Evolutionary conservation across 2,329 filamentous ascomycete genomes (phyloP).

Genomic region (Magnaporthiopsis incrustans): DNA sequence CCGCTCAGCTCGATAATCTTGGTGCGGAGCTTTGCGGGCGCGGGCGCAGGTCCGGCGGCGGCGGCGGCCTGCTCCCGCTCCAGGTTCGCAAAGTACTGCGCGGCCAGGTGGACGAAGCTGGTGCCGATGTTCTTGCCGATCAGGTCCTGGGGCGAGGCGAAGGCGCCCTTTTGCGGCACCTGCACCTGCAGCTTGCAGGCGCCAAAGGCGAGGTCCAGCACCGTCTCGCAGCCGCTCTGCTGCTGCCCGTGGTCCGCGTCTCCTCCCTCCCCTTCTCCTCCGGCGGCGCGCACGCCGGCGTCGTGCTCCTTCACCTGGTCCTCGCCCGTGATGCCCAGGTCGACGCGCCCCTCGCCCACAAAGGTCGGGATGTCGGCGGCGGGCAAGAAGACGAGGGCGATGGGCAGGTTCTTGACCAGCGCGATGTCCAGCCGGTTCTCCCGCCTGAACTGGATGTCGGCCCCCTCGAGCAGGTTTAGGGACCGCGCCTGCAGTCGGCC

Average conservation of each 20-base stretch:
- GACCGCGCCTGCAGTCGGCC: slow-evolving; percentile 83
- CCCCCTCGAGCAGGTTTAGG: slow-evolving; percentile 84
- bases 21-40: slow-evolving; percentile 57
- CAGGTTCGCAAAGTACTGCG: slow-evolving; percentile 74
- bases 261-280: no score
- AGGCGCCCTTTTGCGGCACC: slow-evolving; percentile 75
- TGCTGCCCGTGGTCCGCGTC: no score
- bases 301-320: slow-evolving; percentile 93
- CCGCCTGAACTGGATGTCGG: slow-evolving; percentile 92
- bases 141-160: slow-evolving; percentile 64
- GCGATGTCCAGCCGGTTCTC: slow-evolving; percentile 95
- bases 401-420: slow-evolving; percentile 91
- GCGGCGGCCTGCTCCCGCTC: slow-evolving; percentile 45
- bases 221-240: slow-evolving; percentile 63
- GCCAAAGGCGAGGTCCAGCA: slow-evolving; percentile 88
- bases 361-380: slow-evolving; percentile 97
- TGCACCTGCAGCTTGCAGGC: slow-evolving; percentile 94
- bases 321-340: slow-evolving; percentile 87
- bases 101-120: slow-evolving; percentile 81
- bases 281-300: slow-evolving; percentile 46
- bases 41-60: no score
- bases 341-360: slow-evolving; percentile 83
- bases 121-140: slow-evolving; percentile 92
- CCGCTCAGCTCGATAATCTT: slow-evolving; percentile 92
- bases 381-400: slow-evolving; percentile 93